A percentile compares a stretch with the other conserved stretches of the same genome.
These are phyloP conservation scores for Coemansia umbellata DNA, from an alignment of 192 early-diverging fungal genomes.

Conservation along the genomic window DNA sequence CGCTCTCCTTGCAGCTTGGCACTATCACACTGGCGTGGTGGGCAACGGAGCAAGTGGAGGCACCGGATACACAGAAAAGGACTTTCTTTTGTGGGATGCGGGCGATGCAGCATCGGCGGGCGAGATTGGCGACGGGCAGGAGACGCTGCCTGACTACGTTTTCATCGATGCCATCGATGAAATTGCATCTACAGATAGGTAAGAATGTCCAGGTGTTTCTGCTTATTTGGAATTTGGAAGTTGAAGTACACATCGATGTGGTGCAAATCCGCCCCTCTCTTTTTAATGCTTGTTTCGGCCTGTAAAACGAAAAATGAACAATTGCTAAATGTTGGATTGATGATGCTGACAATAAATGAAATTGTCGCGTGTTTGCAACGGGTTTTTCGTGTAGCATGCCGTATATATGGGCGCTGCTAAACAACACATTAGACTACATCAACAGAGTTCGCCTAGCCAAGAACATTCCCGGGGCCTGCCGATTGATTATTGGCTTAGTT, in stretches of 20 bases:
- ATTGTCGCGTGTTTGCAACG: not conserved
- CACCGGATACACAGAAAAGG: conserved; percentile 8
- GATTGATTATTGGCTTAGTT: conserved; percentile 14
- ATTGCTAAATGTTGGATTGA: not conserved
- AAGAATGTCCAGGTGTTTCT: too few relatives aligned
- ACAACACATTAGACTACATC: conserved; percentile 35
- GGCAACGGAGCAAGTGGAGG: not conserved
- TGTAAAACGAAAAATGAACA: too few relatives aligned
- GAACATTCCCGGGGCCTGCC: conserved; percentile 11
- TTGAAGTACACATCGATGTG: too few relatives aligned
- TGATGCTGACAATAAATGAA: not conserved
- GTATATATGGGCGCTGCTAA: conserved; percentile 32
- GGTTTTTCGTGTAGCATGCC: conserved; percentile 21
- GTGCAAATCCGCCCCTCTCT: too few relatives aligned
- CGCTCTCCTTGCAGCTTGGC: conserved; percentile 42
- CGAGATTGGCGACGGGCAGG: not conserved
- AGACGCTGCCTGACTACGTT: conserved; percentile 29
- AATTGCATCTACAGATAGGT: conserved; percentile 25
- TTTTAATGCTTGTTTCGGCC: too few relatives aligned
- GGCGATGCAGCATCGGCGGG: not conserved
- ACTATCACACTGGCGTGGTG: too few relatives aligned
- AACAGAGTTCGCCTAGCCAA: conserved; percentile 8
- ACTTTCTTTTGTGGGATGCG: conserved; percentile 34
- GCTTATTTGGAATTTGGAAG: too few relatives aligned
- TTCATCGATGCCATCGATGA: conserved; percentile 39